phyloP scores from a whole-genome alignment of 768 basidiomycete species.

The Podaxis mareebaensis region DNA sequence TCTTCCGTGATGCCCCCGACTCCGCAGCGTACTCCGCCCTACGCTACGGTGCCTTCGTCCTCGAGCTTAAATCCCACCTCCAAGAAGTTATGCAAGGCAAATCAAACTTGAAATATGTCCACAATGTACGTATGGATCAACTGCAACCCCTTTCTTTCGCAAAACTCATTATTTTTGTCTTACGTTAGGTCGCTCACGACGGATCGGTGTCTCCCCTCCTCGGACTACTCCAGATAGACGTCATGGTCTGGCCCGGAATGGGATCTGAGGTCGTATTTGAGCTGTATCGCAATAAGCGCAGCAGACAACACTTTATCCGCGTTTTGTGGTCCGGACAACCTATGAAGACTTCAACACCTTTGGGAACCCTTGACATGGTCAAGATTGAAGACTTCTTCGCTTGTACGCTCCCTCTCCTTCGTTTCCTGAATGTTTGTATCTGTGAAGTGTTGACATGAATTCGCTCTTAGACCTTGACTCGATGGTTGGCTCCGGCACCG shows the following conservation, averaged over 20 bases:
- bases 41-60: slow-evolving; percentile 47
- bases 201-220: slow-evolving; percentile 50
- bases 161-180: background rate
- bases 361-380: slow-evolving; percentile 48
- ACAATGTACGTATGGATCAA: slow-evolving; percentile 35
- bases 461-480: slow-evolving; percentile 37
- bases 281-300: slow-evolving; percentile 33
- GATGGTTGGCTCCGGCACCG: slow-evolving; percentile 34
- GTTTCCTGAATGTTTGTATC: background rate
- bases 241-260: slow-evolving; percentile 61
- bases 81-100: slow-evolving; percentile 36
- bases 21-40: slow-evolving; percentile 44
- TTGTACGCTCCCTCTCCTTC: slow-evolving; percentile 32
- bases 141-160: background rate
- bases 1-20: slow-evolving; percentile 44
- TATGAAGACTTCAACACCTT: slow-evolving; percentile 47
- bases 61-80: slow-evolving; percentile 44
- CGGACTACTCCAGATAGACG: slow-evolving; percentile 47
- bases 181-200: slow-evolving; percentile 43
- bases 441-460: background rate
- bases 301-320: slow-evolving; percentile 35
- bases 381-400: slow-evolving; percentile 40
- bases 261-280: slow-evolving; percentile 42
- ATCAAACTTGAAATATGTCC: slow-evolving; percentile 40
- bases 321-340: slow-evolving; percentile 53